Evolutionary conservation across 192 early-diverging fungal species (phyloP), one percentile per base, ranked within the genome.

Genomic region (Backusella psychrophila): DNA sequence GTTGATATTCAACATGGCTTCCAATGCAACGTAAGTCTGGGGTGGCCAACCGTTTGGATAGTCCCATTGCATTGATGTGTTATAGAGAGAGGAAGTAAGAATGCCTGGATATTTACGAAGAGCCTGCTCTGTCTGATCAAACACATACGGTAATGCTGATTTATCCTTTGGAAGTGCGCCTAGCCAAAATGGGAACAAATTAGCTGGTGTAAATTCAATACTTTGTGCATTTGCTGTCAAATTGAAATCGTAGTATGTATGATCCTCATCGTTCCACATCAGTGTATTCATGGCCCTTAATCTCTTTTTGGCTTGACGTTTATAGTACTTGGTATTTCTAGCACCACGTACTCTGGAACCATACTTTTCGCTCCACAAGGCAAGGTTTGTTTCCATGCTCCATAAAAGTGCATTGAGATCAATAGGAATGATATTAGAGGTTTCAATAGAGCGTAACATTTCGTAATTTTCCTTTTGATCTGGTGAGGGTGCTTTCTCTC

Each of bases 31-130:
- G 74, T 91, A 91, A 53, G 87, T 85, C 34, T 90, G 81, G 0
- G 91, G 91, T 38, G 91, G 91, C 90, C 92, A 94, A 5, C 83
- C 87, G 75, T 89, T 90, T 14, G 93, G 93, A 56, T 77, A 88
- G 80, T 93, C 93, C 93, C 93, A 94, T 77, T 94, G 93, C 82
- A 90, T 82, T 0, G 88, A 87, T 44, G 87, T 90, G 56, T 84
- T 79, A 46, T 78, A 71, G 6, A 84, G 69, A 42, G 93, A 91
- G 1, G 91, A 83, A 1, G 91, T 85, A 21, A 93, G 76, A 1
- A 89, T 90, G n/a, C 91, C 93, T 2, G 86, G 86, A 69, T 82
- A 90, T 46, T 80, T 71, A 11, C 52, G 17, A 14, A 90, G 77
- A 3, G 86, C 35, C 1, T 52, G 41, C 5, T 52, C 65, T 0